Percentiles rank a stretch among this genome's conserved stretches.
Evolutionary conservation across 129 eudicot genomes (phyloP).

Genomic region (Arctium minus): DNA sequence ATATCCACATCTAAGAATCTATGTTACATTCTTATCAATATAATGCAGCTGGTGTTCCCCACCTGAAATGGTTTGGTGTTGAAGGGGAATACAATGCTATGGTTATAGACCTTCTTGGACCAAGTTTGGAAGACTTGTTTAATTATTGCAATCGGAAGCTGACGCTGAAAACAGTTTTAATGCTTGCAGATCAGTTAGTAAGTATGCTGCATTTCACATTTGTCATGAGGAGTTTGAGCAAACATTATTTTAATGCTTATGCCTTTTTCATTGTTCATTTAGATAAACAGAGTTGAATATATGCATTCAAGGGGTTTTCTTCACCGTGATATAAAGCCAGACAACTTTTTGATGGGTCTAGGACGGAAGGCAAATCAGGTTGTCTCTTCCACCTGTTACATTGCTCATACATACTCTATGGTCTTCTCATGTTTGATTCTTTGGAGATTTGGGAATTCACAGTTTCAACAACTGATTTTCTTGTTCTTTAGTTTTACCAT

Average conservation of each 20-base stretch:
- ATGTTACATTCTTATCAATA: neutral
- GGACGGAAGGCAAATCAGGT: slow-evolving; percentile 97
- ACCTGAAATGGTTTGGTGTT: slow-evolving; percentile 85
- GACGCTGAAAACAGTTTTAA: slow-evolving; percentile 74
- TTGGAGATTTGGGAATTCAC: neutral
- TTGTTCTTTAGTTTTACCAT: neutral
- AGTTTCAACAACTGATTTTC: neutral
- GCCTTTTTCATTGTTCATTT: slow-evolving; percentile 1
- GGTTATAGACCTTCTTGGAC: slow-evolving; percentile 96
- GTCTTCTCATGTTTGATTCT: neutral
- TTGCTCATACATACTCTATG: neutral
- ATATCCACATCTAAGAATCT: neutral
- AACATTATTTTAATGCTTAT: slow-evolving; percentile 1
- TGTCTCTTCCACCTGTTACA: neutral
- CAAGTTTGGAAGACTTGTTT: slow-evolving; percentile 89
- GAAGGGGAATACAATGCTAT: slow-evolving; percentile 82
- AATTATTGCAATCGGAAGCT: slow-evolving; percentile 85
- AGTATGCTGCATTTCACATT: slow-evolving; percentile 22
- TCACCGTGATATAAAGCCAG: slow-evolving; percentile 94
- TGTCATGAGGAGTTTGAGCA: neutral
- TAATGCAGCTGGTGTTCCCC: slow-evolving; percentile 80
- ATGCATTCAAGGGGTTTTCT: slow-evolving; percentile 94
- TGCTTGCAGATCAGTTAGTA: slow-evolving; percentile 94
- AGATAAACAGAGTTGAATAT: slow-evolving; percentile 91
- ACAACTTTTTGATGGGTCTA: slow-evolving; percentile 88